These are phyloP conservation scores for Meredithiella fracta DNA, from an alignment of 2,329 filamentous ascomycete genomes.

Conservation along the genomic window DNA sequence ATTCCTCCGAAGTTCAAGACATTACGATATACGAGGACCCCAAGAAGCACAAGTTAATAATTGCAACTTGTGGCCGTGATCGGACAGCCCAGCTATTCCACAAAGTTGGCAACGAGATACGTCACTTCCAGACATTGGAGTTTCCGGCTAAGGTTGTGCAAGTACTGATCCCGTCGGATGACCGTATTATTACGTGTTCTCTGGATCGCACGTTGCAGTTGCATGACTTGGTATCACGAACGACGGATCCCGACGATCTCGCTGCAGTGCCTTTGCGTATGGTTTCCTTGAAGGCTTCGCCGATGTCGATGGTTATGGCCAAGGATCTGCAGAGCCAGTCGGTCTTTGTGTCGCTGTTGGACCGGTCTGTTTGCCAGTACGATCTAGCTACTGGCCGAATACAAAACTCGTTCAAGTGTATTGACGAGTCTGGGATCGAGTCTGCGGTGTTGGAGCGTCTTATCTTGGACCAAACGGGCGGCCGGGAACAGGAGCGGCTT, in stretches of 20 bases:
- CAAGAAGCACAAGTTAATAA: constrained; percentile 38
- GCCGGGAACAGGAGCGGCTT: constrained; percentile 46
- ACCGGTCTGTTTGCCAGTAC: constrained; percentile 44
- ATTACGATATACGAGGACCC: constrained; percentile 52
- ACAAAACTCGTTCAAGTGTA: constrained; percentile 61
- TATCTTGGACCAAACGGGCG: constrained; percentile 41
- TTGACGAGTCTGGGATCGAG: constrained; percentile 64
- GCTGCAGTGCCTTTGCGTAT: constrained; percentile 64
- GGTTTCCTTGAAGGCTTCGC: constrained; percentile 71
- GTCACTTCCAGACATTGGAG: constrained; percentile 81
- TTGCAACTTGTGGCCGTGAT: constrained; percentile 76
- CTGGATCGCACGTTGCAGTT: constrained; percentile 76
- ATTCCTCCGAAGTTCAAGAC: constrained; percentile 69
- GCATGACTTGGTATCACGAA: constrained; percentile 57
- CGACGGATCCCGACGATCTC: constrained; percentile 44
- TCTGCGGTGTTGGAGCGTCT: constrained; percentile 71
- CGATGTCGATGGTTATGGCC: constrained; percentile 63
- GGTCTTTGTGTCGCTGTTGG: constrained; percentile 42
- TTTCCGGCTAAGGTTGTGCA: constrained; percentile 75
- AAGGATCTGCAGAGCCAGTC: constrained; percentile 35
- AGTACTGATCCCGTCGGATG: constrained; percentile 54
- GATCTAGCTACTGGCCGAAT: constrained; percentile 53
- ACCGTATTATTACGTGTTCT: constrained; percentile 70
- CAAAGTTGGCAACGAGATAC: constrained; percentile 34
- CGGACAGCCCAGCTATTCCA: constrained; percentile 86